Percentiles rank a stretch among this genome's conserved stretches.
Evolutionary conservation across 2,329 filamentous ascomycete genomes (phyloP).

Genomic region (Curvularia lunata): DNA sequence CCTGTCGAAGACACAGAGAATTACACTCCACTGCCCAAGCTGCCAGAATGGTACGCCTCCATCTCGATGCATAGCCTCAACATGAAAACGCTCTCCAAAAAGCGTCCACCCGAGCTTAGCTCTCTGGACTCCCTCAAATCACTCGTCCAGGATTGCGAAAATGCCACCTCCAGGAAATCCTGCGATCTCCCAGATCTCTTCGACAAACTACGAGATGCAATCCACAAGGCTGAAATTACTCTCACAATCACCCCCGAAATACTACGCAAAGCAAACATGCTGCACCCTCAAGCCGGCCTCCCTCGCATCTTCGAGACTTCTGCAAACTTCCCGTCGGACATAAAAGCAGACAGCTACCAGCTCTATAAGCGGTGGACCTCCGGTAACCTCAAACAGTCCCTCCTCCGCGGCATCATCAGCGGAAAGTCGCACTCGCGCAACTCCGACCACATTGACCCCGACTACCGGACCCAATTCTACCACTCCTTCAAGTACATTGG

Average conservation of each 20-base stretch:
- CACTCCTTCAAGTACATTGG: constrained; percentile 46
- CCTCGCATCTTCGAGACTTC: constrained; percentile 49
- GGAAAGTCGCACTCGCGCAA: constrained; percentile 27
- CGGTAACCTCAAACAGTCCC: constrained; percentile 52
- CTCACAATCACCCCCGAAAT: constrained; percentile 40
- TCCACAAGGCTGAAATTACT: constrained; percentile 51
- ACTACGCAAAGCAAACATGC: constrained; percentile 45
- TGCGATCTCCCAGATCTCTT: constrained; percentile 24
- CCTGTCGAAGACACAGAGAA: background rate
- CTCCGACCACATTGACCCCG: constrained; percentile 33
- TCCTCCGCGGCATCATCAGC: constrained; percentile 54
- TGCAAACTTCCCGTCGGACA: constrained; percentile 53
- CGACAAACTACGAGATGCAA: constrained; percentile 42
- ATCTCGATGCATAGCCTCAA: constrained; percentile 9
- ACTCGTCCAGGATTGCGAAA: constrained; percentile 30
- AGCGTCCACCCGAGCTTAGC: constrained; percentile 19
- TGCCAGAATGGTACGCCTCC: constrained; percentile 25
- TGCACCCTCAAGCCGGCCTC: constrained; percentile 47
- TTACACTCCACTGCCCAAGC: background rate
- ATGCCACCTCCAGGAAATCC: background rate
- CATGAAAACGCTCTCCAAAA: constrained; percentile 19
- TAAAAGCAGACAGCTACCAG: constrained; percentile 55
- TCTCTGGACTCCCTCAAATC: constrained; percentile 34
- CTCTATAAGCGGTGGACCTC: constrained; percentile 56
- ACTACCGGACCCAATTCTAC: constrained; percentile 26